A percentile compares a stretch with the other conserved stretches of the same genome.
These are phyloP conservation scores for Sungouiella thailandica DNA, from an alignment of 805 yeast genomes.

Conservation along the genomic window DNA sequence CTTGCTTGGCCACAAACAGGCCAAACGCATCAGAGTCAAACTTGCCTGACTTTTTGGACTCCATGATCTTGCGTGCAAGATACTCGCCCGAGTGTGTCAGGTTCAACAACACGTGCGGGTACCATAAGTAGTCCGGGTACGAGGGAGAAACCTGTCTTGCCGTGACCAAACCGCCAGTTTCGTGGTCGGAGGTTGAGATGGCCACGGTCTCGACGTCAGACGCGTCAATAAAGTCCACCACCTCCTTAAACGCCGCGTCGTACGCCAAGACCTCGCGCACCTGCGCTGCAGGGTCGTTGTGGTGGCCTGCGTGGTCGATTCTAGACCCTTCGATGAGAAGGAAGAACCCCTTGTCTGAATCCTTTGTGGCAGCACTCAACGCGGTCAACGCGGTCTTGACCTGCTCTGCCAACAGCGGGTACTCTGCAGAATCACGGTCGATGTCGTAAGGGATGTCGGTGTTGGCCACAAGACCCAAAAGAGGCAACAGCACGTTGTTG, in stretches of 20 bases:
- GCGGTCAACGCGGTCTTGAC: slow-evolving; percentile 70
- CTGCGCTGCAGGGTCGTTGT: slow-evolving; percentile 91
- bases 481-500: slow-evolving; percentile 63
- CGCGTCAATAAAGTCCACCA: slow-evolving; percentile 60
- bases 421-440: slow-evolving; percentile 56
- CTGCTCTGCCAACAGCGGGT: slow-evolving; percentile 80
- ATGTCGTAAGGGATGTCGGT: slow-evolving; percentile 80
- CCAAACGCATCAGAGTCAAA: slow-evolving; percentile 24
- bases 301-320: slow-evolving; percentile 94
- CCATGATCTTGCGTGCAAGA: slow-evolving; percentile 44
- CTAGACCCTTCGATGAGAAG: slow-evolving; percentile 86
- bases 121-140: slow-evolving; percentile 88
- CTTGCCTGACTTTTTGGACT: slow-evolving; percentile 26
- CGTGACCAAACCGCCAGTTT: slow-evolving; percentile 90
- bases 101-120: slow-evolving; percentile 67
- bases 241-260: slow-evolving; percentile 76
- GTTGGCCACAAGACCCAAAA: slow-evolving; percentile 70
- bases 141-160: slow-evolving; percentile 62
- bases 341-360: slow-evolving; percentile 82
- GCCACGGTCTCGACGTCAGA: slow-evolving; percentile 73
- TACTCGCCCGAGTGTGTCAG: slow-evolving; percentile 78
- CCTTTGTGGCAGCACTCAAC: slow-evolving; percentile 58
- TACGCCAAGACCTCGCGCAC: slow-evolving; percentile 86
- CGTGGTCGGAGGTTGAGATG: slow-evolving; percentile 88
- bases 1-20: slow-evolving; percentile 37